Evolutionary conservation across 1,139 yeast species (phyloP), one percentile per base, ranked within the genome.

Genomic region (Protomyces gravidus): DNA sequence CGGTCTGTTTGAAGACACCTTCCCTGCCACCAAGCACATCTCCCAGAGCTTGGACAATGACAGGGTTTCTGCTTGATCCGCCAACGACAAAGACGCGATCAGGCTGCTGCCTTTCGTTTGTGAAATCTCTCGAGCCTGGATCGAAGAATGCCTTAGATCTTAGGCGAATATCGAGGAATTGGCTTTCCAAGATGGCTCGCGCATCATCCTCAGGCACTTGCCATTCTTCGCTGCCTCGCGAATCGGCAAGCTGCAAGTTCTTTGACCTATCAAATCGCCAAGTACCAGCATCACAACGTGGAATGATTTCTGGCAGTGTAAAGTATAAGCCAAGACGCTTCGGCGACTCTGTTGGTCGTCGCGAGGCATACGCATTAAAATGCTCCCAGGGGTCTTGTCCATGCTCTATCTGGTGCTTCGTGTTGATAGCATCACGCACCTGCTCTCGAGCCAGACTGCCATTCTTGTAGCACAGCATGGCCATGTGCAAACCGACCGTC

Each of bases 381-480:
- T 78, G 75, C 47, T 77, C 77, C 96, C 96, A 89, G 17, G 64
- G 56, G 15, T 63, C 65, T 27, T 28, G 25, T 32, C 76, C 74
- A 36, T 72, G 63, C n/a, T 13, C 36, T 5, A 30, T 7, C 6
- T 63, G 49, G 5, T 59, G 70, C 33, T 60, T 26, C 15, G 69
- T 59, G 27, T 86, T 86, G 42, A 89, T 65, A 19, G 74, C 76
- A 70, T 89, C 85, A 52, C 95, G 76, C 5, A 89, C 77, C 63
- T 79, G 78, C 67, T 89, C 96, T 64, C 97, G 76, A 0, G 97
- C 96, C 58, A 89, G 75, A 0, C 96, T 80, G 0, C 97, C 97
- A 70, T 89, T 89, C 70, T 95, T 86, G 70, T 89, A 89, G 70
- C 97, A 89, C 61, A 89, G 81, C 97, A 89, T 89, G 33, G 95